A percentile compares a stretch with the other conserved stretches of the same genome.
Conservation (phyloP, 768 basidiomycete genomes). For the Kwoniella sp. region DNA sequence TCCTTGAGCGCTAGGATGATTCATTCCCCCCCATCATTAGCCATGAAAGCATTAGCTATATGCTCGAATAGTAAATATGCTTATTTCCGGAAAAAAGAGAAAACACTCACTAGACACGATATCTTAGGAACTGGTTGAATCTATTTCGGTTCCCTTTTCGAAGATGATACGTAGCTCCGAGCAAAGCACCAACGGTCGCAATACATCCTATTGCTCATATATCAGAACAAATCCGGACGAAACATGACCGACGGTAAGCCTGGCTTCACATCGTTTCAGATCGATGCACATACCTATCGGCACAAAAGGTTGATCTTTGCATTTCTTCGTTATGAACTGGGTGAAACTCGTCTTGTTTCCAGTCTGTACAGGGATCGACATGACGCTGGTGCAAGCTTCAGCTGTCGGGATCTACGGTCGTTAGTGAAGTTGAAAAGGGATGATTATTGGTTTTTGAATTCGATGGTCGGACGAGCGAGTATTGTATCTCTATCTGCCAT, state of each 20-base stretch:
- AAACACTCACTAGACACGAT: constrained; percentile 48
- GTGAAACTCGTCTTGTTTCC: constrained; percentile 20
- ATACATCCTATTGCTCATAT: constrained; percentile 43
- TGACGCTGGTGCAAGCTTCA: constrained; percentile 2
- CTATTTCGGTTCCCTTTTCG: constrained; percentile 48
- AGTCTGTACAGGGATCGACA: constrained; percentile 25
- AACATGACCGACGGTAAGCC: too few species aligned
- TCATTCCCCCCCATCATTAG: too few species aligned
- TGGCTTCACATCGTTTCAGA: too few species aligned
- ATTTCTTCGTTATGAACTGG: constrained; percentile 46
- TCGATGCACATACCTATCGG: constrained; percentile 51
- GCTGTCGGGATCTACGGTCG: not conserved
- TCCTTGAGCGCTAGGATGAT: constrained; percentile 54
- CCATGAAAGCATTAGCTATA: not conserved
- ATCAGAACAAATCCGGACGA: too few species aligned
- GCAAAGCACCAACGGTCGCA: constrained; percentile 47
- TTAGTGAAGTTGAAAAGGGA: not conserved
- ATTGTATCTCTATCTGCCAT: not conserved
- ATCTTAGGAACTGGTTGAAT: constrained; percentile 50
- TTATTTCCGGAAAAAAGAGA: too few species aligned
- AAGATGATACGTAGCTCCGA: constrained; percentile 45
- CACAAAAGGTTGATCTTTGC: constrained; percentile 51
- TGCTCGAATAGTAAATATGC: too few species aligned
- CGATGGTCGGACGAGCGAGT: too few species aligned
- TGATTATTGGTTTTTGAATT: not conserved